Conservation (phyloP, 176 grass and related monocot genomes). For the Triticum timopheevii region DNA sequence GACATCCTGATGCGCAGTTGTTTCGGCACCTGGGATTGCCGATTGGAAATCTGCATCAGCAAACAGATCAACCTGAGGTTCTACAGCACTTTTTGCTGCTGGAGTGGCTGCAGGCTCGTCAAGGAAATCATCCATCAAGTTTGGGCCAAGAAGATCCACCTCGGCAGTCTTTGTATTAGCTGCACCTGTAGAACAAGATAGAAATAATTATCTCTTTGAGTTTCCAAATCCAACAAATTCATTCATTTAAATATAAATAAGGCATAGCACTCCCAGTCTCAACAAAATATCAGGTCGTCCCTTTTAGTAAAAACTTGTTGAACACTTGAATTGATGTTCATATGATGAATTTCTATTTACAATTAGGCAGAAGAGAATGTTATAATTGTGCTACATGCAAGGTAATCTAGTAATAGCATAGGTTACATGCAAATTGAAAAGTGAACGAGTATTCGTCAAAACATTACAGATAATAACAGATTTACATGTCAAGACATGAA, state of each 20-base stretch:
- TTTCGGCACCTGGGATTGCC: conserved; percentile 45
- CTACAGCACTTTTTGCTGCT: conserved; percentile 35
- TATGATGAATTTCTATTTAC: conserved; percentile 2
- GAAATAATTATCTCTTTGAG: conserved; percentile 11
- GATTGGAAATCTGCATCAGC: conserved; percentile 89
- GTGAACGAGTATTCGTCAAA: background rate
- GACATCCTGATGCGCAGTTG: conserved; percentile 30
- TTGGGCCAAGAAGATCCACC: conserved; percentile 83
- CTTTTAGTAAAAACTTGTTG: background rate
- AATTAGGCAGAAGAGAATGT: conserved; percentile 29
- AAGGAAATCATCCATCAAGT: conserved; percentile 75
- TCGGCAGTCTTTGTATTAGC: conserved; percentile 46
- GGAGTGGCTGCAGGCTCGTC: conserved; percentile 44
- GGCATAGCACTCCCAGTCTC: background rate
- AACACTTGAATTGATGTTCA: conserved; percentile 1
- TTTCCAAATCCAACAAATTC: background rate
- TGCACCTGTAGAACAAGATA: conserved; percentile 48
- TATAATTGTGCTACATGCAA: conserved; percentile 29
- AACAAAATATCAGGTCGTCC: background rate
- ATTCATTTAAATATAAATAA: conserved; percentile 5
- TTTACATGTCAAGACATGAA: background rate
- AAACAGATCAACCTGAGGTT: conserved; percentile 81
- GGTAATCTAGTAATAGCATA: conserved; percentile 3
- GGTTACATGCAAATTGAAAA: background rate
- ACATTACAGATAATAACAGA: background rate